Evolutionary conservation across 2,329 filamentous ascomycete genomes (phyloP), one percentile per base, ranked within the genome.

Genomic region (Cyclaneusma minus): DNA sequence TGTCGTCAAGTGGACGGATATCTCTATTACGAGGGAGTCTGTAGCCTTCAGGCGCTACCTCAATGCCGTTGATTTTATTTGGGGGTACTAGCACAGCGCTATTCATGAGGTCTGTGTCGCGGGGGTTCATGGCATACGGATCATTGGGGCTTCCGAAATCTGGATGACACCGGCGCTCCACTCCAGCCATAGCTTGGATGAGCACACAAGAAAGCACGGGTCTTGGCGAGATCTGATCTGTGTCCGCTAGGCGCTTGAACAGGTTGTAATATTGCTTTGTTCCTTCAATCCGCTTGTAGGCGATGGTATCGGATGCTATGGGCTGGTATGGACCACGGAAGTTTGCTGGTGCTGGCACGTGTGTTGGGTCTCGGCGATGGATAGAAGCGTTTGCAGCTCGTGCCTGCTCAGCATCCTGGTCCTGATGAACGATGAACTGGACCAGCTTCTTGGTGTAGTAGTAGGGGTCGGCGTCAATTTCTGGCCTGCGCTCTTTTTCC

Each of bases 181-280:
- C 15, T 26, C 16, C n/a, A 17, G 16, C 24, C 24, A 10, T 26
- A 18, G 6, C 11, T 11, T 26, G 14, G 11, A 26, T 7, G 6
- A 26, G 11, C 10, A 26, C 24, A 7, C 20, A 9, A n/a, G 11
- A 17, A 13, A 26, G 18, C 4, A 26, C 16, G 6, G 24, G 24
- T 6, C 24, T 15, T 3, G 24, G 24, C 4, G 24, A 13, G 11
- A 7, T 24, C 11, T 16, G 13, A 13, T n/a, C 22, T 13, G 14
- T 24, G 4, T 24, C 12, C n/a, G n/a, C 12, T 11, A 26, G 24
- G 11, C 15, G 7, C 15, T 16, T 19, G 7, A 12, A 12, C 9
- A 19, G 11, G 15, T 17, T 3, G 12, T 17, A 3, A 3, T 18
- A 17, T 11, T 26, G n/a, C 16, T 14, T 6, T 11, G 16, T 24